These are phyloP conservation scores for Phytophthora pistaciae DNA, from an alignment of 352 stramenopile species.

Conservation along the genomic window DNA sequence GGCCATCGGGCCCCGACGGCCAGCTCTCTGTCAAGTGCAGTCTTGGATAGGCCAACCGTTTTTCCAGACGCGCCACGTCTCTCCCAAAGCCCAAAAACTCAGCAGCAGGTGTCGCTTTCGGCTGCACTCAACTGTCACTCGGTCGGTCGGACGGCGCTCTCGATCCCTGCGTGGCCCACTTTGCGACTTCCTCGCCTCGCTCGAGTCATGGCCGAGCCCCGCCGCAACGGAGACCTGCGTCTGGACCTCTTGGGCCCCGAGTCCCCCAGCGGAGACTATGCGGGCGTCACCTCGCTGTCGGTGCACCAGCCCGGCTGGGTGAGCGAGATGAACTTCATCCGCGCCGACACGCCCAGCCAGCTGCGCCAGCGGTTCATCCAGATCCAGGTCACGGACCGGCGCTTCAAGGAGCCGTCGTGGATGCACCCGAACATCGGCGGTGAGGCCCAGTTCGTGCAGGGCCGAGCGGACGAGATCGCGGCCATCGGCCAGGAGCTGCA, in stretches of 20 bases:
- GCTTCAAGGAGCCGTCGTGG: slow-evolving; percentile 73
- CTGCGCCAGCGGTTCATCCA: slow-evolving; percentile 68
- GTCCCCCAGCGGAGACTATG: slow-evolving; percentile 17
- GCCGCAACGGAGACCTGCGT: slow-evolving; percentile 6
- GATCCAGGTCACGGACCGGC: slow-evolving; percentile 65
- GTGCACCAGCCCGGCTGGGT: slow-evolving; percentile 32
- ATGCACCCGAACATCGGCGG: slow-evolving; percentile 76
- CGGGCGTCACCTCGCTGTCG: slow-evolving; percentile 18
- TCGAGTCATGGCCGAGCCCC: slow-evolving; percentile 12
- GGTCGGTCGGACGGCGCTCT: background rate
- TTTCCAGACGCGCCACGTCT: background rate
- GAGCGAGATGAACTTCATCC: slow-evolving; percentile 44
- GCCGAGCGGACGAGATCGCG: slow-evolving; percentile 38
- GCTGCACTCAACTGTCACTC: background rate
- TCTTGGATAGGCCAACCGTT: slow-evolving; percentile 1
- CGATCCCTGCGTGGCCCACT: background rate
- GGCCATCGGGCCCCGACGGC: background rate
- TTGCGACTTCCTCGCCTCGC: background rate
- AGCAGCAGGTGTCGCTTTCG: background rate
- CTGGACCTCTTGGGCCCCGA: slow-evolving; percentile 20
- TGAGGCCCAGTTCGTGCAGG: slow-evolving; percentile 53
- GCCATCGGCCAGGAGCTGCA: slow-evolving; percentile 41
- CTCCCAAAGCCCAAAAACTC: background rate
- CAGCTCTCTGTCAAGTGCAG: background rate
- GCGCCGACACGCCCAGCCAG: slow-evolving; percentile 51